A percentile compares a stretch with the other conserved stretches of the same genome.
These are phyloP conservation scores for Paragyromitra xinjiangensis DNA, from an alignment of 495 filamentous ascomycete species.

Conservation along the genomic window DNA sequence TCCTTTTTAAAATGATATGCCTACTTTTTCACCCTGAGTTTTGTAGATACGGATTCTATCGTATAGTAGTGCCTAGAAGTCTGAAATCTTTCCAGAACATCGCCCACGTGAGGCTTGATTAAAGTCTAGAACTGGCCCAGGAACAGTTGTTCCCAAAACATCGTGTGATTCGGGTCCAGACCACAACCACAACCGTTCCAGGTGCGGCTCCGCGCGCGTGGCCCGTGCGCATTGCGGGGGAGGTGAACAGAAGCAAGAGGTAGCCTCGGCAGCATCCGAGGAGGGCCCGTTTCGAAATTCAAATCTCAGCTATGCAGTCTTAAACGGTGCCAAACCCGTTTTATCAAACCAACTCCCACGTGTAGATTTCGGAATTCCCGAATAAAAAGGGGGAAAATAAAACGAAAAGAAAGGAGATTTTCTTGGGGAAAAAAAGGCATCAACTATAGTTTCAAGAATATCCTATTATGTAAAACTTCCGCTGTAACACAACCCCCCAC, in stretches of 20 bases:
- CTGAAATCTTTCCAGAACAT: slow-evolving; percentile 19
- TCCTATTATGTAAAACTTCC: slow-evolving; percentile 9
- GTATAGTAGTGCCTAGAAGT: neutral
- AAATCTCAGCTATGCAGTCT: slow-evolving; percentile 33
- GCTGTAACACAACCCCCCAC: neutral
- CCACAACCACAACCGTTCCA: slow-evolving; percentile 39
- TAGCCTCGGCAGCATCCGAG: slow-evolving; percentile 45
- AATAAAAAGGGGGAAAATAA: neutral
- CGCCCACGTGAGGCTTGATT: slow-evolving; percentile 17
- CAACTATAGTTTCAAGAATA: neutral
- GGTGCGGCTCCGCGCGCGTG: slow-evolving; percentile 38
- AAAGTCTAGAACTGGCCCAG: slow-evolving; percentile 21
- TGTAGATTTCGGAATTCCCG: neutral
- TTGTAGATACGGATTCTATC: neutral
- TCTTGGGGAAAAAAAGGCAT: neutral
- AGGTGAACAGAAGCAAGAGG: neutral
- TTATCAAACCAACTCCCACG: slow-evolving; percentile 17
- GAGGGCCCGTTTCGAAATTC: slow-evolving; percentile 39
- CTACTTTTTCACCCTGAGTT: neutral
- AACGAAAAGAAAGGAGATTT: neutral
- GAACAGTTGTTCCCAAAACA: slow-evolving; percentile 8
- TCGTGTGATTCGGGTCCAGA: slow-evolving; percentile 21
- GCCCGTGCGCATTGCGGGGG: slow-evolving; percentile 46
- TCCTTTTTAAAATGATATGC: slow-evolving; percentile 13
- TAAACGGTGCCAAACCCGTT: slow-evolving; percentile 18